Base-by-base conservation (phyloP, 2,329 filamentous ascomycete genomes). In the Aspergillus felis region DNA sequence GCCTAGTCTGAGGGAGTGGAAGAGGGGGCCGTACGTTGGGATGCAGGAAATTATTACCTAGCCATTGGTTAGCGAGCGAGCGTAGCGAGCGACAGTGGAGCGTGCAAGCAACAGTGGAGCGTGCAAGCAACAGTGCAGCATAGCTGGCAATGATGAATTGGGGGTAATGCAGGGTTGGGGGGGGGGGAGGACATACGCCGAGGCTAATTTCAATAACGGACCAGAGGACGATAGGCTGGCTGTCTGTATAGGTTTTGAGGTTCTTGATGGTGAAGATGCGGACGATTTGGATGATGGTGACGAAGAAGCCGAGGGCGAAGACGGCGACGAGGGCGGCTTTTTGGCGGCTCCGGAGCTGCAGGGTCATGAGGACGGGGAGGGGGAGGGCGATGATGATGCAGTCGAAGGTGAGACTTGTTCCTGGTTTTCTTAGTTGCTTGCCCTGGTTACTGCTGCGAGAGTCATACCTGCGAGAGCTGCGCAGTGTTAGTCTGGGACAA, bases 301-400 rank as follows among this genome's bases (percentile, higher is more conserved):
- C 76, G 68, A 83, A 82, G 53, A 79, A 67, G n/a, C 81, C 81
- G 25, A 83, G 71, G 2, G 73, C 71, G 63, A 82, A 82, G 28
- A 82, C 69, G 4, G 67, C 68, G 0, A 75, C 68, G 0, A 82
- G 69, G 3, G 78, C 72, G 3, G 75, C 57, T 47, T 67, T 68
- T 42, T 68, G 64, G 24, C 54, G 55, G 2, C 25, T 22, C 1
- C 29, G 53, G 3, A 69, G 57, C 41, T 60, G 59, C 1, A 69
- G 56, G 25, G 54, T 59, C 50, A 60, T 61, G 1, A 69, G 58
- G 0, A 69, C 66, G 6, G 66, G 67, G 6, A 69, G 55, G 9
- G 66, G 66, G 2, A 69, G 59, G 8, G 57, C 57, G 49, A 69
- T 67, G 50, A 69, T 67, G 22, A 66, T 38, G 1, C 66, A 6